These are phyloP conservation scores for Lithohypha guttulata DNA, from an alignment of 2,329 filamentous ascomycete species.

Conservation along the genomic window DNA sequence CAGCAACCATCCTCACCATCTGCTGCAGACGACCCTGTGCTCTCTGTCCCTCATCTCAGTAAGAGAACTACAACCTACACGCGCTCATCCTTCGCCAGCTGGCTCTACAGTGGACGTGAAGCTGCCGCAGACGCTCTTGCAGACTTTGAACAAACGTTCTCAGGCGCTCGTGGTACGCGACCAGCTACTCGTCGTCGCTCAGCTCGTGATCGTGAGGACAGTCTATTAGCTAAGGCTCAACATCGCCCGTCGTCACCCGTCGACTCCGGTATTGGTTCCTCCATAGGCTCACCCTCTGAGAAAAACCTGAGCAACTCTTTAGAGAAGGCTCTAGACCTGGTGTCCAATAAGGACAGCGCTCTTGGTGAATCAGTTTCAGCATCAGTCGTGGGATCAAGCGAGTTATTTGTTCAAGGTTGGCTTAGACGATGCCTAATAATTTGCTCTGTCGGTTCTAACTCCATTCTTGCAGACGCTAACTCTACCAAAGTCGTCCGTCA, in stretches of 20 bases:
- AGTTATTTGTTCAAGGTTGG: constrained; percentile 23
- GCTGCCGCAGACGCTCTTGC: constrained; percentile 60
- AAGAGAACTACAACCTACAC: constrained; percentile 54
- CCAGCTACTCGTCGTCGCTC: constrained; percentile 24
- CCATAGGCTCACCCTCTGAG: constrained; percentile 51
- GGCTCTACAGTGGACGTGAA: constrained; percentile 53
- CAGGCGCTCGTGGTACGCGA: constrained; percentile 32
- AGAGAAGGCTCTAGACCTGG: constrained; percentile 31
- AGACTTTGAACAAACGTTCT: constrained; percentile 53
- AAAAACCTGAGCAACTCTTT: constrained; percentile 31
- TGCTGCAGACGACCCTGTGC: constrained; percentile 32
- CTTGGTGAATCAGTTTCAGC: constrained; percentile 20
- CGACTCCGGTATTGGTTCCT: constrained; percentile 81
- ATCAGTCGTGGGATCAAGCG: constrained; percentile 16
- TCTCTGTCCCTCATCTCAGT: constrained; percentile 41
- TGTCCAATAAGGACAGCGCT: constrained; percentile 23
- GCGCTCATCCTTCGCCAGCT: constrained; percentile 22
- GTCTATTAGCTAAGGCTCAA: constrained; percentile 24
- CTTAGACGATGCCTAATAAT: constrained; percentile 22
- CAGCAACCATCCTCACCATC: constrained; percentile 36
- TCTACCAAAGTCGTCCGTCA: constrained; percentile 12
- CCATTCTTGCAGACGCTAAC: constrained; percentile 19
- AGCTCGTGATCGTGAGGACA: constrained; percentile 15
- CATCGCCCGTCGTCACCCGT: constrained; percentile 51
- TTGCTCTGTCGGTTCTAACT: constrained; percentile 20